Base-by-base conservation (phyloP, 2,329 filamentous ascomycete genomes). In the Fusarium drepaniforme region DNA sequence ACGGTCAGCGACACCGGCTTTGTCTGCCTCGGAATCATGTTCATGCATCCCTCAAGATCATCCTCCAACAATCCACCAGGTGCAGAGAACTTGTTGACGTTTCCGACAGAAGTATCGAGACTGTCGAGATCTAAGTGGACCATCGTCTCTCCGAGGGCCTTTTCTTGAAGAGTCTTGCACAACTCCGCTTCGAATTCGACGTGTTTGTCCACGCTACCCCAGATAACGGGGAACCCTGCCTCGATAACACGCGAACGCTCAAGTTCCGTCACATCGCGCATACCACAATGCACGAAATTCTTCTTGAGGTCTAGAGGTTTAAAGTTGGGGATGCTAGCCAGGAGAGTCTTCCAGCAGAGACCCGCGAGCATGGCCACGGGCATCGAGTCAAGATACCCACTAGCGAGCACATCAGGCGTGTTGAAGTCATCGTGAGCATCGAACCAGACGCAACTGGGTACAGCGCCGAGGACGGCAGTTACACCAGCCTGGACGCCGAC, bases 371-470 rank as follows among this genome's bases (percentile, higher is more conserved):
- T 79, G 4, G 78, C 77, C 8, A 80, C 74, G n/a, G 71, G 62
- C 77, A 80, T 79, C 2, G 78, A 79, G 62, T 80, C 79, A n/a
- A 80, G 69, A 63, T 79, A 80, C 4, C 77, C 77, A 28, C 78
- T 79, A 9, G 51, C 35, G 21, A 80, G 44, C 13, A 61, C 72
- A 21, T 80, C 77, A 5, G 75, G 79, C 0, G 82, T 82, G 44
- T 78, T 76, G 58, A 84, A 80, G 65, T 86, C 84, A 61, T 85
- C 84, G 56, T 86, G 84, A 4, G 84, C 84, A 57, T 86, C 84
- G 59, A 86, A 85, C 77, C 84, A 86, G 13, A 86, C 75, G 44
- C 82, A 84, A 0, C 75, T 75, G 3, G 83, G 74, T 16, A 79
- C 75, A 7, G 66, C 38, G 1, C 66, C 63, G 8, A 40, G 62